Conservation (phyloP, 495 filamentous ascomycete species). For the Hyaloscypha variabilis region DNA sequence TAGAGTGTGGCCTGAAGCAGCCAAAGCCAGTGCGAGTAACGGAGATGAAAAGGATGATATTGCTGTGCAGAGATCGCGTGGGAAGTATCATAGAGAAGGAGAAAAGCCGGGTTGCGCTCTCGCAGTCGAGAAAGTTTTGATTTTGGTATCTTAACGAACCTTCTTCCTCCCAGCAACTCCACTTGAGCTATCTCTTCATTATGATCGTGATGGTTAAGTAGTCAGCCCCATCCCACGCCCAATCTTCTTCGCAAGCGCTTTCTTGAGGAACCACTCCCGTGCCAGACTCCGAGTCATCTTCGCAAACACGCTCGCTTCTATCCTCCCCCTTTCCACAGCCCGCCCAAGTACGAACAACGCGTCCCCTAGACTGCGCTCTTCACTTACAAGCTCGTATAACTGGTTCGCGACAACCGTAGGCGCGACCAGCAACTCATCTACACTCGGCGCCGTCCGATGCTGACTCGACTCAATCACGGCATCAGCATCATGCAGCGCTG, state of each 20-base stretch:
- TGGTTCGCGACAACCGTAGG: conserved; percentile 92
- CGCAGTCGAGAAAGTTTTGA: neutral
- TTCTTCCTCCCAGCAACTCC: neutral
- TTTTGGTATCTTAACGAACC: conserved; percentile 1
- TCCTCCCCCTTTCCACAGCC: conserved; percentile 79
- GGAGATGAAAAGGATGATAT: conserved; percentile 39
- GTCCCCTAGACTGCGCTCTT: conserved; percentile 82
- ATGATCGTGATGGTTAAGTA: conserved; percentile 27
- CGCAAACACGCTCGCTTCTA: conserved; percentile 81
- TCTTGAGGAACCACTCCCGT: conserved; percentile 88
- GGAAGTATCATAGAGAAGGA: conserved; percentile 24
- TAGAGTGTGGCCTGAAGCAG: conserved; percentile 35
- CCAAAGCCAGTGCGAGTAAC: conserved; percentile 37
- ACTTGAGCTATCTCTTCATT: neutral
- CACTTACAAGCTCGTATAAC: conserved; percentile 83
- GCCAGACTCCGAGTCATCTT: conserved; percentile 80
- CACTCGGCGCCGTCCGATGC: conserved; percentile 48
- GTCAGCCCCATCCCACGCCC: conserved; percentile 77
- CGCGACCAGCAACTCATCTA: conserved; percentile 92
- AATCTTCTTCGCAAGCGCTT: conserved; percentile 88
- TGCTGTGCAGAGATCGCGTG: conserved; percentile 27
- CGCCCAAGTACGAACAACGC: conserved; percentile 82
- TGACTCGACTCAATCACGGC: conserved; percentile 68
- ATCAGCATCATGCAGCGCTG: conserved; percentile 78
- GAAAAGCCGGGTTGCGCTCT: neutral